A percentile compares a stretch with the other conserved stretches of the same genome.
These are phyloP conservation scores for Stephania yunnanensis DNA, from an alignment of 164 flowering plant species.

Conservation along the genomic window DNA sequence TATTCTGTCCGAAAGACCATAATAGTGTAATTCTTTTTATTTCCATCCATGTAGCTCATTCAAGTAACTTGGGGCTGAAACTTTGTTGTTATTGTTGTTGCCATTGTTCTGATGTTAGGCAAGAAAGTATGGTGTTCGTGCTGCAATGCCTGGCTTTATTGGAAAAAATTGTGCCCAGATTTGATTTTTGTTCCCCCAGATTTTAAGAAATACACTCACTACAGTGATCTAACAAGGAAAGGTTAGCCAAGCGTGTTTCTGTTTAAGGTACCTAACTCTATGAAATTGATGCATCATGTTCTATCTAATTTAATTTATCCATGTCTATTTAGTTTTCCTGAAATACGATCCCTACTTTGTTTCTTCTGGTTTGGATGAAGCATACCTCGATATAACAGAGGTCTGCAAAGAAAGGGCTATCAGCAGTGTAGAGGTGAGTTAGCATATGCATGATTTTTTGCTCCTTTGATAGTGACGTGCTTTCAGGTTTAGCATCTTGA, in stretches of 20 bases:
- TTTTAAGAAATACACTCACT: constrained; percentile 77
- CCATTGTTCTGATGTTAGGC: constrained; percentile 41
- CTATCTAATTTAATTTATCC: not conserved
- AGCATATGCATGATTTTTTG: not conserved
- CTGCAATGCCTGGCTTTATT: constrained; percentile 99
- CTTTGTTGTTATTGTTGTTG: too few relatives aligned
- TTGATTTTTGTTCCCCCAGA: constrained; percentile 77
- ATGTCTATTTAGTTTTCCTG: constrained; percentile 47
- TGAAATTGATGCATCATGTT: not conserved
- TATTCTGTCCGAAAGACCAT: too few relatives aligned
- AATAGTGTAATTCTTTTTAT: not conserved
- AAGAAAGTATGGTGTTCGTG: constrained; percentile 89
- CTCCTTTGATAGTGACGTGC: not conserved
- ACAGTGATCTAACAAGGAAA: constrained; percentile 81
- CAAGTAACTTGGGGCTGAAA: too few relatives aligned
- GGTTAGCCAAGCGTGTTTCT: constrained; percentile 34
- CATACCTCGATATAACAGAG: constrained; percentile 85
- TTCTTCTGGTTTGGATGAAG: constrained; percentile 94
- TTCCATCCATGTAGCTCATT: too few relatives aligned
- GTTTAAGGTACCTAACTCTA: not conserved
- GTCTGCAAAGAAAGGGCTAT: constrained; percentile 60
- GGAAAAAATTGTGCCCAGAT: constrained; percentile 91
- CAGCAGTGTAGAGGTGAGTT: constrained; percentile 66
- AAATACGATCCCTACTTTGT: constrained; percentile 80
- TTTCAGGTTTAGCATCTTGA: not conserved